Evolutionary conservation across 1,284 basidiomycete species (phyloP).

Genomic region (Melampsora americana): DNA sequence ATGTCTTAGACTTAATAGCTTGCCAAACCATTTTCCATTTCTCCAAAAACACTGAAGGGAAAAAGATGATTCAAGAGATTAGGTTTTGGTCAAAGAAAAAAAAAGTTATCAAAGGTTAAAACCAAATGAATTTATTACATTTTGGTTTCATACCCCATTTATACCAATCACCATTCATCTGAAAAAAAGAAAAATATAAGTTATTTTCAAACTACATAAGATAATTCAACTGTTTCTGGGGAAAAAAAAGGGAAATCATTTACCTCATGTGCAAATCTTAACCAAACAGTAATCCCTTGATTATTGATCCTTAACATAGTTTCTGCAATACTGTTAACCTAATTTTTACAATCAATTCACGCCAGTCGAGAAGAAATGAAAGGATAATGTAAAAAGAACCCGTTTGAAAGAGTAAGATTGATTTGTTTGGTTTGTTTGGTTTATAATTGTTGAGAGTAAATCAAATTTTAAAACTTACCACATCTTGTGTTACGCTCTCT

Average conservation of each 20-base stretch:
- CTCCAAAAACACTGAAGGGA: conserved; percentile 21
- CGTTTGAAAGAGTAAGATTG: not conserved
- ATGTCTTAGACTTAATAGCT: conserved; percentile 16
- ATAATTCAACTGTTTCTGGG: too few relatives aligned
- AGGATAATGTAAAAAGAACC: not conserved
- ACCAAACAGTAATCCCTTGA: conserved; percentile 32
- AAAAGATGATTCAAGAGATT: not conserved
- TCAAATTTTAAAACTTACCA: conserved; percentile 9
- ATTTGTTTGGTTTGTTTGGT: not conserved
- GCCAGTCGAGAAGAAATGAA: not conserved
- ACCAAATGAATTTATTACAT: conserved; percentile 1
- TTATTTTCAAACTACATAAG: not conserved
- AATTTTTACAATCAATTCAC: not conserved
- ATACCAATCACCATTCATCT: conserved; percentile 45
- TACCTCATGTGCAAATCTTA: conserved; percentile 45
- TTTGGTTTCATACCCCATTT: conserved; percentile 31
- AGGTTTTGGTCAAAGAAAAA: too few relatives aligned
- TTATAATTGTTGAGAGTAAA: not conserved
- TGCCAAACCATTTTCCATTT: conserved; percentile 36
- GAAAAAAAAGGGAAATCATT: not conserved
- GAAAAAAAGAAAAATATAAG: not conserved
- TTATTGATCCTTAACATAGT: conserved; percentile 32
- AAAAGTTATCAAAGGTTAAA: not conserved
- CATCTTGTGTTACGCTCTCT: conserved; percentile 25
- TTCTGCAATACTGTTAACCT: conserved; percentile 31